Conservation (phyloP, 129 eudicot species). For the Centrapalus pauciflorus region DNA sequence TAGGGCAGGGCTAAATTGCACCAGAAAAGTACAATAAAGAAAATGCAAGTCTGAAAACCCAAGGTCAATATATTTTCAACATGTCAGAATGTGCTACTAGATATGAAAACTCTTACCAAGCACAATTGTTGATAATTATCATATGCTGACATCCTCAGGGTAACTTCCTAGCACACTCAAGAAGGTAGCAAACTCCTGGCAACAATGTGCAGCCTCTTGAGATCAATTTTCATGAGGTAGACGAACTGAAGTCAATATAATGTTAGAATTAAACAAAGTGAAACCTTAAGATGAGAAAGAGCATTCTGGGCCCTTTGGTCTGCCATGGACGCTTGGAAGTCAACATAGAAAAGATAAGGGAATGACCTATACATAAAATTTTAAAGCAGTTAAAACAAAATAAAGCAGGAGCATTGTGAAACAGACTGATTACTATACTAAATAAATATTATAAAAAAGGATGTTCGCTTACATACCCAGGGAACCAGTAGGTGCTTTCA, state of each 20-base stretch:
- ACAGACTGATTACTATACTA: neutral
- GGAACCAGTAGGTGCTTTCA: conserved; percentile 46
- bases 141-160: conserved; percentile 71
- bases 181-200: conserved; percentile 89
- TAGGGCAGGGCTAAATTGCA: no score
- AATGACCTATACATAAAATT: conserved; percentile 51
- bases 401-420: neutral
- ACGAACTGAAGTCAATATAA: neutral
- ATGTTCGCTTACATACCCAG: conserved; percentile 68
- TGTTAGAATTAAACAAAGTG: neutral
- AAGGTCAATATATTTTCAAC: no score
- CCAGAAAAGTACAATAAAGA: no score
- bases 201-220: neutral
- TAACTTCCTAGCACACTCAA: conserved; percentile 95
- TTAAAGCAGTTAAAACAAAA: conserved; percentile 1
- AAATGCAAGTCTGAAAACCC: no score
- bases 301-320: conserved; percentile 94
- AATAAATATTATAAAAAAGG: neutral
- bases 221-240: neutral
- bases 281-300: conserved; percentile 78
- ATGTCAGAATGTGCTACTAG: neutral
- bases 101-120: conserved; percentile 15
- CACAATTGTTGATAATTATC: neutral
- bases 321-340: conserved; percentile 98
- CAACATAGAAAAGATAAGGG: conserved; percentile 87